phyloP scores from a whole-genome alignment of 495 filamentous ascomycete genomes.

The Venustampulla echinocandica region DNA sequence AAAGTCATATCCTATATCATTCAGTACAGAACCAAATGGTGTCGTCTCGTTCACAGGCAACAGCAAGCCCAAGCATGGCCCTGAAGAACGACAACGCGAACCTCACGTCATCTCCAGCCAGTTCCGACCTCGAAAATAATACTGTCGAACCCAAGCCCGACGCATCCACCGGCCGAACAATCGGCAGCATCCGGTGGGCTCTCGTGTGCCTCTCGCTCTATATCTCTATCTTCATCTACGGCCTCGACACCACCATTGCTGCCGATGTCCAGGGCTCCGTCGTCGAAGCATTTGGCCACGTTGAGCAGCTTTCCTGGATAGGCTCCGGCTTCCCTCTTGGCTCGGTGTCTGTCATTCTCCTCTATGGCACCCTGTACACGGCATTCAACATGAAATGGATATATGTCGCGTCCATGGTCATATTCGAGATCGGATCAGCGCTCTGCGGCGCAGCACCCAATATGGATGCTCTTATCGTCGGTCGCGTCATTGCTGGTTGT shows the following conservation, averaged over 20 bases:
- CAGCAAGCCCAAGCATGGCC: too few relatives aligned
- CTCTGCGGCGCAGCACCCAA: constrained; percentile 46
- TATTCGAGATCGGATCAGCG: constrained; percentile 46
- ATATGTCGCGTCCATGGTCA: constrained; percentile 37
- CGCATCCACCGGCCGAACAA: too few relatives aligned
- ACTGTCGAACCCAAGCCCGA: too few relatives aligned
- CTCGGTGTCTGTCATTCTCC: constrained; percentile 37
- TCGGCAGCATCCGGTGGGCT: constrained; percentile 17
- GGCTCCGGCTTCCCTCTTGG: constrained; percentile 45
- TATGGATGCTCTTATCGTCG: constrained; percentile 46
- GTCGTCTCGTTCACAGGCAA: too few relatives aligned
- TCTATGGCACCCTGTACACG: constrained; percentile 36
- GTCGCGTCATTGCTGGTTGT: constrained; percentile 35
- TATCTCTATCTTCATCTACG: constrained; percentile 19
- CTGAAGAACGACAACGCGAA: too few relatives aligned
- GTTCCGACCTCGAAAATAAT: too few relatives aligned
- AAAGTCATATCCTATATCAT: too few relatives aligned
- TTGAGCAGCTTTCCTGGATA: constrained; percentile 51
- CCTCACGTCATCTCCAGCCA: too few relatives aligned
- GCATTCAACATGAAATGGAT: constrained; percentile 47
- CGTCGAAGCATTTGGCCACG: constrained; percentile 37
- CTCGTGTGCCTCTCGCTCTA: constrained; percentile 16
- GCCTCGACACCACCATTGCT: constrained; percentile 43
- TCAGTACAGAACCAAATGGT: too few relatives aligned
- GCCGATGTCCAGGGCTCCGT: constrained; percentile 50